Evolutionary conservation across 2,329 filamentous ascomycete genomes (phyloP).

Genomic region (Phyllosticta citriasiana): DNA sequence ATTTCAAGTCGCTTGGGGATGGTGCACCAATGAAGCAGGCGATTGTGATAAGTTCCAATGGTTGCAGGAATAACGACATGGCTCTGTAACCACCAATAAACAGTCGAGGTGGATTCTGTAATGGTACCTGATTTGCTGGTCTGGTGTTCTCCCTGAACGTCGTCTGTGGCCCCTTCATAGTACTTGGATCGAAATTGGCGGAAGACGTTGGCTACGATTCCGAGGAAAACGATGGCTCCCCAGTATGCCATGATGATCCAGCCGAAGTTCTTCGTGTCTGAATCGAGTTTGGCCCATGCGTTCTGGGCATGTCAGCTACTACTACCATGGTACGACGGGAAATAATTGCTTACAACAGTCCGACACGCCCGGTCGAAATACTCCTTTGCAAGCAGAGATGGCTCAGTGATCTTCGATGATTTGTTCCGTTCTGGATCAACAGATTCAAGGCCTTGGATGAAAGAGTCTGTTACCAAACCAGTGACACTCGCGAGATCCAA

Average conservation of each 20-base stretch:
- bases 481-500: background rate
- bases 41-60: constrained; percentile 32
- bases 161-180: constrained; percentile 1
- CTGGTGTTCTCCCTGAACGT: constrained; percentile 9
- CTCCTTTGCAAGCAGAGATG: background rate
- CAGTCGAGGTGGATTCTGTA: background rate
- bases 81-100: constrained; percentile 25
- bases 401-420: background rate
- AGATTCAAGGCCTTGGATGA: background rate
- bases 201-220: constrained; percentile 23
- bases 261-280: background rate
- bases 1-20: constrained; percentile 40
- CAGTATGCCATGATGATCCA: constrained; percentile 24
- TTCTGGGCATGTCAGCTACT: background rate
- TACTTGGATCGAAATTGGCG: constrained; percentile 15
- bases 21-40: constrained; percentile 33
- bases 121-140: background rate
- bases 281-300: background rate
- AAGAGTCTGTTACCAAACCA: background rate
- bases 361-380: background rate
- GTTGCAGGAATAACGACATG: constrained; percentile 36
- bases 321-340: background rate
- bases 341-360: background rate
- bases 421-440: constrained; percentile 4
- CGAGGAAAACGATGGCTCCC: constrained; percentile 26